Evolutionary conservation across 75 land plant genomes (phyloP).

Genomic region (Isoetes taiwanensis): DNA sequence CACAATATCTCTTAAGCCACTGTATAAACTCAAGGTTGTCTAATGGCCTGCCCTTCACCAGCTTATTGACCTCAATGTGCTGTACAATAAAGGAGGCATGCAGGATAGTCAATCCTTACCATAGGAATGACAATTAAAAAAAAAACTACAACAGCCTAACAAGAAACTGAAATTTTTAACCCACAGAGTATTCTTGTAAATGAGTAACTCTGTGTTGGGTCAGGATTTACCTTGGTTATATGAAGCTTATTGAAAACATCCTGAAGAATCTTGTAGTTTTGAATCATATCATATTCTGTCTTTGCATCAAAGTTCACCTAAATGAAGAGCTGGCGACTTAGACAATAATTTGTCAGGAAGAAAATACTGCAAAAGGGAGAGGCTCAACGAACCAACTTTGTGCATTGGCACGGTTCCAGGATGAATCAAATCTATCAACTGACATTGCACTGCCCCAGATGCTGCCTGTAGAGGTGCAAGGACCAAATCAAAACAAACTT

Average conservation of each 20-base stretch:
- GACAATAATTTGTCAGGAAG: too few species aligned
- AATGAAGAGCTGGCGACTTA: too few species aligned
- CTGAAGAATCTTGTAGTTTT: constrained; percentile 80
- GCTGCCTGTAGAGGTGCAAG: constrained; percentile 22
- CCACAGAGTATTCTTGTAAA: not conserved
- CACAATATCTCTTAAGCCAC: constrained; percentile 72
- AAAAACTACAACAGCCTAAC: not conserved
- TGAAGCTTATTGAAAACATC: constrained; percentile 83
- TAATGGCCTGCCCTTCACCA: constrained; percentile 58
- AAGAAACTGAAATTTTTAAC: too few species aligned
- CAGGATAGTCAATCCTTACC: not conserved
- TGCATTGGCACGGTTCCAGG: constrained; percentile 55
- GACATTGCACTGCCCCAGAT: constrained; percentile 72
- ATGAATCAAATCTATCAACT: constrained; percentile 67
- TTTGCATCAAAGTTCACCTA: constrained; percentile 85
- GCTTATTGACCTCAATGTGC: constrained; percentile 76
- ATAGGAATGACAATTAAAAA: constrained; percentile 2
- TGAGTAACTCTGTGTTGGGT: not conserved
- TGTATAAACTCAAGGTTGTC: constrained; percentile 73
- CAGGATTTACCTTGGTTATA: constrained; percentile 45
- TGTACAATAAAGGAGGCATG: constrained; percentile 8
- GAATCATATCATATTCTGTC: constrained; percentile 86
- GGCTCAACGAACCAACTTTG: too few species aligned
- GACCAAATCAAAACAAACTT: too few species aligned
- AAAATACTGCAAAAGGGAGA: too few species aligned